Conservation (phyloP, 306 rosid species). For the Cicer chorassanicum region DNA sequence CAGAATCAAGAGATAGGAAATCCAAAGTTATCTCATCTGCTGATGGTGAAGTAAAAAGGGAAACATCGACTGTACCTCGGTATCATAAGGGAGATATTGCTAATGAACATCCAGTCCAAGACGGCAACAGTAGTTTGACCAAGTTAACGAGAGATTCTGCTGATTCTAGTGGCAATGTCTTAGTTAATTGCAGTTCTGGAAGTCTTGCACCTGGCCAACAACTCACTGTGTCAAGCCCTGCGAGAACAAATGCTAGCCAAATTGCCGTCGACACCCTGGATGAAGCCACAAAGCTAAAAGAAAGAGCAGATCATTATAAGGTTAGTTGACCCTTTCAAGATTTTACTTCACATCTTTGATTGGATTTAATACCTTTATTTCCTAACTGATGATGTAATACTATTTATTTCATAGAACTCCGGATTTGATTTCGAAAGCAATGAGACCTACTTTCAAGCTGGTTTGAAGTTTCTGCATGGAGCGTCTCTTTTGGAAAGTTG, state of each 20-base stretch:
- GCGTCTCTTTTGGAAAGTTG: conserved; percentile 66
- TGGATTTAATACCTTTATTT: conserved; percentile 36
- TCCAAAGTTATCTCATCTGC: conserved; percentile 48
- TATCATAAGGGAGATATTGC: conserved; percentile 50
- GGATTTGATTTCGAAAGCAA: conserved; percentile 79
- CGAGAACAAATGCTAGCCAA: conserved; percentile 52
- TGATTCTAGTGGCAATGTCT: conserved; percentile 44
- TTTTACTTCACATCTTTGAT: conserved; percentile 43
- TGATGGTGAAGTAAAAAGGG: conserved; percentile 48
- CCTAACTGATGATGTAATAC: conserved; percentile 31
- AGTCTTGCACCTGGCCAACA: conserved; percentile 51
- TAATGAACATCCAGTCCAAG: conserved; percentile 49
- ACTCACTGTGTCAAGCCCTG: conserved; percentile 53
- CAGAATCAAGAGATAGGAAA: conserved; percentile 52
- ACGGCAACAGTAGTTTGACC: conserved; percentile 48
- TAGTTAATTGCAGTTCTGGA: conserved; percentile 42
- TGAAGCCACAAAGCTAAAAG: conserved; percentile 70
- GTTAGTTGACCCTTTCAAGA: conserved; percentile 52
- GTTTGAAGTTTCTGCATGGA: conserved; percentile 85
- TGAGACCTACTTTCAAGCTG: conserved; percentile 85
- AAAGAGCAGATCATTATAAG: conserved; percentile 69
- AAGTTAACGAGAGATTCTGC: conserved; percentile 50
- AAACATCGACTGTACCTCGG: conserved; percentile 42
- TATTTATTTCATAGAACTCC: conserved; percentile 55
- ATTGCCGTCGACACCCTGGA: conserved; percentile 57